A percentile compares a stretch with the other conserved stretches of the same genome.
phyloP scores from a whole-genome alignment of 1,139 yeast species.

The Oligophagozyma castellii region DNA sequence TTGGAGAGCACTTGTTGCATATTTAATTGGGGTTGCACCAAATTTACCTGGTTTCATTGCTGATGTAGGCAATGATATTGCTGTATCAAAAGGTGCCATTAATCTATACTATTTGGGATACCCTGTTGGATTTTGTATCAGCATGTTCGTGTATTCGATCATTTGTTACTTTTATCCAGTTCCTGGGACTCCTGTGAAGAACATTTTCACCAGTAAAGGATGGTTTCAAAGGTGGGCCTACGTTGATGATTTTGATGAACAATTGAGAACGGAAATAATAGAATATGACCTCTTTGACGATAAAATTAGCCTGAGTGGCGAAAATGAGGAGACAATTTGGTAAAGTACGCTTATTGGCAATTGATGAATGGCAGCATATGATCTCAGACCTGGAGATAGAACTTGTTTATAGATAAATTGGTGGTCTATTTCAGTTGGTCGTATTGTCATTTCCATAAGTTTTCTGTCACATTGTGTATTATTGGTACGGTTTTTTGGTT shows the following conservation, averaged over 20 bases:
- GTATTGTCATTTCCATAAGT: too few relatives aligned
- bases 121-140: slow-evolving; percentile 55
- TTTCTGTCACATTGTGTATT: too few relatives aligned
- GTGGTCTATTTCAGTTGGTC: too few relatives aligned
- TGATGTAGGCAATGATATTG: slow-evolving; percentile 31
- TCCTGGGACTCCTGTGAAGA: slow-evolving; percentile 40
- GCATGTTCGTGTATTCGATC: slow-evolving; percentile 37
- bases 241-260: slow-evolving; percentile 49
- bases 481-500: too few relatives aligned
- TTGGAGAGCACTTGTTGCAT: slow-evolving; percentile 70
- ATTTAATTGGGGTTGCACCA: slow-evolving; percentile 61
- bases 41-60: slow-evolving; percentile 84
- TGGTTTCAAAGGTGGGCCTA: slow-evolving; percentile 51
- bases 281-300: too few relatives aligned
- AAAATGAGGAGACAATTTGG: too few relatives aligned
- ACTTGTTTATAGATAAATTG: too few relatives aligned
- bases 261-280: too few relatives aligned
- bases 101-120: slow-evolving; percentile 59
- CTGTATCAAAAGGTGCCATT: slow-evolving; percentile 67
- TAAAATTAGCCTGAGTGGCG: too few relatives aligned
- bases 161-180: slow-evolving; percentile 45
- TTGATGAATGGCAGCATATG: too few relatives aligned
- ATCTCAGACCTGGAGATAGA: too few relatives aligned
- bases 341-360: too few relatives aligned
- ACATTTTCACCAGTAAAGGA: slow-evolving; percentile 35